Base-by-base conservation (phyloP, 2,329 filamentous ascomycete genomes). In the Samsoniella hepiali region DNA sequence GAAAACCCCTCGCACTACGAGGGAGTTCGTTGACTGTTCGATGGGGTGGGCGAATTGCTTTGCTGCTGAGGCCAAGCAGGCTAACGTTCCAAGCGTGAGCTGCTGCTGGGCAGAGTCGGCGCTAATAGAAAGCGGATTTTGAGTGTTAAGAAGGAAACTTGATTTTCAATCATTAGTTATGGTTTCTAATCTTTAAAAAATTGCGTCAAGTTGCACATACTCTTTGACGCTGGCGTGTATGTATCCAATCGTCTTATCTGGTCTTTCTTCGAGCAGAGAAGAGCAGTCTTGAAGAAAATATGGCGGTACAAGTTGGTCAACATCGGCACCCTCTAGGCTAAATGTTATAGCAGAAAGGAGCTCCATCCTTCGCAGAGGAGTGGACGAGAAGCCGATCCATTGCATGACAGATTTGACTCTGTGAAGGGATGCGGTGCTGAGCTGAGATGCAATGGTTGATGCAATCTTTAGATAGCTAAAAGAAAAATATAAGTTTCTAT, bases 331-430 rank as follows among this genome's bases (percentile, higher is more conserved):
- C 6, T 31, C 11, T 6, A 34, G 29, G 4, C 31, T 65, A 50
- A 76, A 75, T 0, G 70, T 54, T 1, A 77, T 56, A 0, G 75
- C 76, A 1, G 75, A 78, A 11, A 68, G 64, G 6, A 78, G 66
- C 54, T 78, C 76, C 1, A 69, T 31, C 40, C 68, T 73, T 40
- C 66, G 67, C 1, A 78, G 66, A 0, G 76, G 76, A 0, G 74
- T 66, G 50, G 72, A 74, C 0, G 76, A 64, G 56, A 74, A 78
- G 0, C 75, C 72, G 15, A 78, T 71, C 76, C 75, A 78, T 3
- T 73, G 69, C 2, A 77, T 59, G 0, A 76, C 69, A 1, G 66
- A 70, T 22, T 63, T 67, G 5, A 76, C 47, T 1, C 75, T 72
- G 0, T 65, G 56, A 1, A 71, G 58, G 0, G 76, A 77, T 2